phyloP scores from a whole-genome alignment of 1,139 yeast genomes.

The Eremothecium sinecaudum region DNA sequence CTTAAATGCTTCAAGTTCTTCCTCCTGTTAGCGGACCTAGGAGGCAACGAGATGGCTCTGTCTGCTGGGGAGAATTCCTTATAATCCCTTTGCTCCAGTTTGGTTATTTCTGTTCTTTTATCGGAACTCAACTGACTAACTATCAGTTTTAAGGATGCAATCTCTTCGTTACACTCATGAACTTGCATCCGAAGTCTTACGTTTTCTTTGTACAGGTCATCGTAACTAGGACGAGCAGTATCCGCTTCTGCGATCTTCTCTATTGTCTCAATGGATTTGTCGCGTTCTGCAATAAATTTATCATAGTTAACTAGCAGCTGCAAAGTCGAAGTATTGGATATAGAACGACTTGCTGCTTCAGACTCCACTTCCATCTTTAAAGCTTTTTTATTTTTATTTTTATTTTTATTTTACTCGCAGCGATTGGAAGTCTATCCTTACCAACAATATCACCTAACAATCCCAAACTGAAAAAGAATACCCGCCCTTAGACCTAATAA shows the following conservation, averaged over 20 bases:
- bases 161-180: conserved; percentile 22
- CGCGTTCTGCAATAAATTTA: conserved; percentile 22
- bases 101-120: conserved; percentile 5
- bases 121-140: conserved; percentile 13
- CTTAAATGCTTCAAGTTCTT: conserved; percentile 16
- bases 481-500: no score
- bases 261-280: conserved; percentile 21
- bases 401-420: no score
- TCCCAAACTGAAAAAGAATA: no score
- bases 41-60: conserved; percentile 20
- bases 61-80: conserved; percentile 8
- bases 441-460: no score
- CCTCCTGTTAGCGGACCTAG: conserved; percentile 26
- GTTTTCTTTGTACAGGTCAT: conserved; percentile 28
- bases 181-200: conserved; percentile 21
- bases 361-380: conserved; percentile 3
- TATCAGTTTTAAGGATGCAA: conserved; percentile 17
- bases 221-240: conserved; percentile 19
- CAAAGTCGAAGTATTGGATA: conserved; percentile 16
- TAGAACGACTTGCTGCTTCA: conserved; percentile 1
- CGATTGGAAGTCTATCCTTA: no score
- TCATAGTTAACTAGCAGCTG: conserved; percentile 26
- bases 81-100: conserved; percentile 11
- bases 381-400: no score
- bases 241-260: conserved; percentile 14